phyloP scores from a whole-genome alignment of 129 eudicot genomes.

The Arctium lappa region DNA sequence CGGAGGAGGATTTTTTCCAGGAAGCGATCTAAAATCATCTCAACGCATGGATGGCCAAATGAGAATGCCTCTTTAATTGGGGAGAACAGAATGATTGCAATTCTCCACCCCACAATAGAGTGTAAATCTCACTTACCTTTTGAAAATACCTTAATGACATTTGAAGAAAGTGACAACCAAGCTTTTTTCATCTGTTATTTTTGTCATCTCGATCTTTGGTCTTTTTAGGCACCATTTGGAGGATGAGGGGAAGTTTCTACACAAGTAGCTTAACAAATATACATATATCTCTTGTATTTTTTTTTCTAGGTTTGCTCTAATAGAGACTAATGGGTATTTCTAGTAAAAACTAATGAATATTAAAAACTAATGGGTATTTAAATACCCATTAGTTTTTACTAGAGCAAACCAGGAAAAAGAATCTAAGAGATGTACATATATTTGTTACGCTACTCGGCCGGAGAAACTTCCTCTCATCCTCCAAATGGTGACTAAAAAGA shows the following conservation, averaged over 20 bases:
- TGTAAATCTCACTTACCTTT: constrained; percentile 11
- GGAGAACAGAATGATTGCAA: not conserved
- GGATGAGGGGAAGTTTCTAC: not conserved
- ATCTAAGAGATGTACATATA: not conserved
- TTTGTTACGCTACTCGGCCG: not conserved
- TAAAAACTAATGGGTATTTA: no score
- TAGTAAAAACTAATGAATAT: no score
- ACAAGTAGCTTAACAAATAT: not conserved
- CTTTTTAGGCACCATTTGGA: not conserved
- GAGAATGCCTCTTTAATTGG: constrained; percentile 3
- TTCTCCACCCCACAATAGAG: constrained; percentile 1
- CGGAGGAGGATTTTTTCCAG: not conserved
- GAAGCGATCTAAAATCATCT: not conserved
- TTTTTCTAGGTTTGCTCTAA: not conserved
- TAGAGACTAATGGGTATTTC: no score
- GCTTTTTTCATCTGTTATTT: not conserved
- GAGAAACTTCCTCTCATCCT: not conserved
- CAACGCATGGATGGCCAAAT: not conserved
- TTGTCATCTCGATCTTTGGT: not conserved
- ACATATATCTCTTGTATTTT: not conserved
- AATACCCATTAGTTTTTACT: no score
- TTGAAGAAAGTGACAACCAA: constrained; percentile 15
- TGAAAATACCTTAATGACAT: not conserved
- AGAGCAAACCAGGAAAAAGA: not conserved
- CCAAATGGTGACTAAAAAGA: not conserved